These are phyloP conservation scores for Candida krabiensis DNA, from an alignment of 805 yeast species.

Conservation along the genomic window DNA sequence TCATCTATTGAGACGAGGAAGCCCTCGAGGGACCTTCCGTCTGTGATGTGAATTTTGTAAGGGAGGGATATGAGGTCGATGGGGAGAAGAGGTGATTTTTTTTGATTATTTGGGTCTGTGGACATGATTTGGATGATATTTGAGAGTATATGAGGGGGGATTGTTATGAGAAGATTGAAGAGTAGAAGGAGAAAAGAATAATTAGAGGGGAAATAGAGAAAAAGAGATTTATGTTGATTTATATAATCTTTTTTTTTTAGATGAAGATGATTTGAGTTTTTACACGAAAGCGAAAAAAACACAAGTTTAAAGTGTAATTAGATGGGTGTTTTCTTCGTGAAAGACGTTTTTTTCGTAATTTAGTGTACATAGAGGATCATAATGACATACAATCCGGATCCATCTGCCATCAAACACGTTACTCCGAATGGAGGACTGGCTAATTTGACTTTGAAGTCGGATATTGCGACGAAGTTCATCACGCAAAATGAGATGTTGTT, in stretches of 20 bases:
- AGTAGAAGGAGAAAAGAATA: slow-evolving; percentile 7
- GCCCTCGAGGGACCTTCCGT: slow-evolving; percentile 37
- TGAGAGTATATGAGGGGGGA: no score
- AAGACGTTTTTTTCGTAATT: no score
- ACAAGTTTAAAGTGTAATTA: no score
- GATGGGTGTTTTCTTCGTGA: no score
- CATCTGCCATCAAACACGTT: slow-evolving; percentile 26
- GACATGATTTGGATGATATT: no score
- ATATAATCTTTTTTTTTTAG: slow-evolving; percentile 1
- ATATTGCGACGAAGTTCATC: slow-evolving; percentile 34
- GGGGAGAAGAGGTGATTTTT: slow-evolving; percentile 30
- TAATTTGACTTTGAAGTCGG: slow-evolving; percentile 33
- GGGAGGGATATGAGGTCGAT: slow-evolving; percentile 36
- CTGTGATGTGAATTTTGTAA: slow-evolving; percentile 26
- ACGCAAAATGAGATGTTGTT: slow-evolving; percentile 33
- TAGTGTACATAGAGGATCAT: neutral
- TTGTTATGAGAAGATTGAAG: no score
- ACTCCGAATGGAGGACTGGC: slow-evolving; percentile 25
- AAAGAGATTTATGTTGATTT: neutral
- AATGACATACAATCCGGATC: slow-evolving; percentile 21
- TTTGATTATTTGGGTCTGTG: no score
- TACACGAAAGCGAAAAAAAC: no score
- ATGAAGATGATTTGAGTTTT: no score
- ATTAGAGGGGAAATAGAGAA: no score
- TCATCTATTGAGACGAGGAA: slow-evolving; percentile 44